Base-by-base conservation (phyloP, 331 rosid species). In the Spiraea crenata region DNA sequence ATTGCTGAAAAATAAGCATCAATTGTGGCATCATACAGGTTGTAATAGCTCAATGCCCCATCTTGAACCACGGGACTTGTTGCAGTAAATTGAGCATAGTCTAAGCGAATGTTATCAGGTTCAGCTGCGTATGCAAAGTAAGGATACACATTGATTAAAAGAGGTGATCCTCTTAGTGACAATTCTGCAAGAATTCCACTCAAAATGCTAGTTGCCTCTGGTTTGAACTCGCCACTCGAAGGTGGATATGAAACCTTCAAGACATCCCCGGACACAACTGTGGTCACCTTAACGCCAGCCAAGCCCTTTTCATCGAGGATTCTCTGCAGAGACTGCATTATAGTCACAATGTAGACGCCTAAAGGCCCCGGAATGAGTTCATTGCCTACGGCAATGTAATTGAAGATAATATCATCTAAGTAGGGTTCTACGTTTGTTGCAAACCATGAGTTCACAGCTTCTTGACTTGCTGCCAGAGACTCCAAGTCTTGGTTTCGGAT, bases 21-120 rank as follows among this genome's bases (percentile, higher is more conserved):
- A 6, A 77, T 45, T 35, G 77, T 70, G 31, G 65, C 69, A 52
- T 77, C 82, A 34, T 77, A 45, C 68, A 81, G 10, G 71, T 74
- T 81, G 6, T 15, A 17, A 46, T 81, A 81, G 31, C 38, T 31
- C 14, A 69, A 48, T 0, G 3, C 0, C 0, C 74, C 80, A 3
- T 73, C 82, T 5, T 7, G 67, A 63, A 73, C 74, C 40, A 50
- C 74, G 0, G 31, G 16, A 6, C 39, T 13, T 0, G 38, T 58
- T 1, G 41, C 15, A 1, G 44, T 58, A n/a, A 82, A 67, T 41
- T 6, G 31, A 0, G 73, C 81, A 8, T 78, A 78, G 2, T 34
- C 63, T 69, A 78, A 71, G 0, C 37, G 49, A 3, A 66, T 31
- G 16, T 16, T 3, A 5, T 1, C 41, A 11, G 73, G 74, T 10